Evolutionary conservation across 345 rosid genomes (phyloP), one percentile per base, ranked within the genome.

Genomic region (Cardamine occulta): DNA sequence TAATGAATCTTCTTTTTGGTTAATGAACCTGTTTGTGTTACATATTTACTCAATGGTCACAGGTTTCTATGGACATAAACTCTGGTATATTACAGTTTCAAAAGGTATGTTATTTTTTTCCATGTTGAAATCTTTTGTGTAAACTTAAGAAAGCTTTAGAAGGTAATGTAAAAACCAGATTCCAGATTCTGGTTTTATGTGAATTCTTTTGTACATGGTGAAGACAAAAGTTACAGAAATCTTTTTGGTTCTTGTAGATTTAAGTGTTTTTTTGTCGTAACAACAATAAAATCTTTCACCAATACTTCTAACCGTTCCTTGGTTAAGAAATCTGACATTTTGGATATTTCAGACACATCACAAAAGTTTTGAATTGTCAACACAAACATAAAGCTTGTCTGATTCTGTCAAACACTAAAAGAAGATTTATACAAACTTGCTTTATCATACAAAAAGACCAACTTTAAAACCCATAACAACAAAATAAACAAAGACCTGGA

Each of bases 131-230:
- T 66, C 61, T 56, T 56, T 17, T 57, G 64, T 61, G 58, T 73
- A 70, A 45, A 26, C 73, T 73, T 76, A 71, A 70, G 64, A 67
- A 63, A 66, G 81, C 68, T 29, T 59, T 74, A 79, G 82, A 37
- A 64, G 17, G 70, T 44, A 39, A 59, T 63, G 66, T 55, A 53
- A 72, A 58, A 72, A 23, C 75, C 78, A 76, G 79, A 66, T 54
- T 66, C 18, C 45, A 70, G 65, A 77, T 75, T 74, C 19, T 79
- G 60, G 70, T 78, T 34, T 66, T 37, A 18, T 72, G 51, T 75
- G 88, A 69, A 88, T 91, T 87, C 88, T 86, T 87, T 84, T 86
- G 91, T 87, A 84, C 82, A 85, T 80, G 80, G 66, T 48, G 6
- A 26, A 28, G 65, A 72, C 76, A 55, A 34, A 47, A 72, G 6